phyloP scores from a whole-genome alignment of 306 rosid species.

The Glycyrrhiza uralensis region DNA sequence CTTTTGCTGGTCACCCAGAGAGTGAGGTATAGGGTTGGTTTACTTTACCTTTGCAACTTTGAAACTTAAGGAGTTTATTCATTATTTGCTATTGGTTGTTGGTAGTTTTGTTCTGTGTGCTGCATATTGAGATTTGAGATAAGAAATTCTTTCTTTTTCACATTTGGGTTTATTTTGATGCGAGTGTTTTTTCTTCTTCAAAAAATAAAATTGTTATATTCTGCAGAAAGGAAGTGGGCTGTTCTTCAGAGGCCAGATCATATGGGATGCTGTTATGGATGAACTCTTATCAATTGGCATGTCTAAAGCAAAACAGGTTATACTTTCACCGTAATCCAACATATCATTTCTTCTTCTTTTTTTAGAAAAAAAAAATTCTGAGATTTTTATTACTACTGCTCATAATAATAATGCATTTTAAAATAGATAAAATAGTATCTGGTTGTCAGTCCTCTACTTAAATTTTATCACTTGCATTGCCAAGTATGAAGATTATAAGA shows the following conservation, averaged over 20 bases:
- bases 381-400: neutral
- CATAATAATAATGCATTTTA: neutral
- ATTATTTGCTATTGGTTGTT: neutral
- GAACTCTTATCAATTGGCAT: slow-evolving; percentile 79
- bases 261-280: slow-evolving; percentile 81
- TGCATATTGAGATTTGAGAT: neutral
- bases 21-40: slow-evolving; percentile 55
- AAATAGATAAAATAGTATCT: neutral
- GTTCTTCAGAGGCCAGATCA: slow-evolving; percentile 90
- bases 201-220: slow-evolving; percentile 4
- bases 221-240: slow-evolving; percentile 47
- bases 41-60: neutral
- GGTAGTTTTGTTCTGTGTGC: neutral
- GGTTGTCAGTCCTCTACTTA: neutral
- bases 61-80: neutral
- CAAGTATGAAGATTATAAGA: neutral
- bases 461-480: neutral
- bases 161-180: neutral
- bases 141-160: neutral
- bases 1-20: slow-evolving; percentile 80
- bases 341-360: neutral
- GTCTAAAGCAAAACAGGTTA: slow-evolving; percentile 79
- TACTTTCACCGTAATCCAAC: slow-evolving; percentile 6
- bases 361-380: no score
- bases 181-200: neutral